Percentiles rank a stretch among this genome's conserved stretches.
Evolutionary conservation across 805 yeast genomes (phyloP).

Genomic region (Saturnispora dispora): DNA sequence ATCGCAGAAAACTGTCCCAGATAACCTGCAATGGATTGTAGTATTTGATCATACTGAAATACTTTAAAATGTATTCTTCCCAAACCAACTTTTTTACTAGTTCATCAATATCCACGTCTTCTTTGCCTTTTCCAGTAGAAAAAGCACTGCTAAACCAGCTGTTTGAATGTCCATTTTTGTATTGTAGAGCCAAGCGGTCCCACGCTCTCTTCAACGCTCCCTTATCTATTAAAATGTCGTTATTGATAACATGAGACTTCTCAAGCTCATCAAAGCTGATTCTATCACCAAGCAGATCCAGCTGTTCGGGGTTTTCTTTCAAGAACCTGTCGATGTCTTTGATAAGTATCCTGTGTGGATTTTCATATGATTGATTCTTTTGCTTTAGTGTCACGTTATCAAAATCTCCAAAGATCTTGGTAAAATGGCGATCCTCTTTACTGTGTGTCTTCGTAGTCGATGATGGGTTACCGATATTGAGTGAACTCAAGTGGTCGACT

Average conservation of each 20-base stretch:
- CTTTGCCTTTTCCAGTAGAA: background rate
- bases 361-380: background rate
- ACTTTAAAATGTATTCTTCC: slow-evolving; percentile 14
- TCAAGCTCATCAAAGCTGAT: slow-evolving; percentile 9
- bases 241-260: slow-evolving; percentile 1
- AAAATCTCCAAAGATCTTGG: slow-evolving; percentile 9
- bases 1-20: slow-evolving; percentile 11
- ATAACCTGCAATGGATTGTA: slow-evolving; percentile 13
- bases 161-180: slow-evolving; percentile 1
- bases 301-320: slow-evolving; percentile 16
- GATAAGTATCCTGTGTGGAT: slow-evolving; percentile 14
- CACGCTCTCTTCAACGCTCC: slow-evolving; percentile 11
- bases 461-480: background rate
- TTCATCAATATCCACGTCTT: slow-evolving; percentile 3
- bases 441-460: background rate
- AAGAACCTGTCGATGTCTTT: slow-evolving; percentile 18
- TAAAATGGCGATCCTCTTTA: background rate
- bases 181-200: slow-evolving; percentile 7
- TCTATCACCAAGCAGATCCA: slow-evolving; percentile 11
- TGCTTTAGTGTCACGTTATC: slow-evolving; percentile 6
- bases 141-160: background rate
- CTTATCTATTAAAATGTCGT: slow-evolving; percentile 13
- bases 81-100: slow-evolving; percentile 10
- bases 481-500: slow-evolving; percentile 3
- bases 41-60: slow-evolving; percentile 15